Base-by-base conservation (phyloP, 306 rosid genomes). In the Castanea sativa region DNA sequence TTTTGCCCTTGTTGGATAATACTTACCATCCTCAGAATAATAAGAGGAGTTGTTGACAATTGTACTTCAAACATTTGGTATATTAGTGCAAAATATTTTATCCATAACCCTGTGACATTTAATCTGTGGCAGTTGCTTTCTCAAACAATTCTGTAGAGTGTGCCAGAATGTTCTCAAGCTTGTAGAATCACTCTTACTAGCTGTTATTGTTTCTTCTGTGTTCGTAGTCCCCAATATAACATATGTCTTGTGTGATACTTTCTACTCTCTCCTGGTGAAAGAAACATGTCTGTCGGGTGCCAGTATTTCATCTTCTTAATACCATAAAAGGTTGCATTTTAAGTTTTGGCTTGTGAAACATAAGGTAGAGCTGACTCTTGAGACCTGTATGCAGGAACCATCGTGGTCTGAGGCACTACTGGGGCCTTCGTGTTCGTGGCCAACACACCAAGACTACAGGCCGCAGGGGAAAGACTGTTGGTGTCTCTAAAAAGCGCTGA, bases 361-460 rank as follows among this genome's bases (percentile, higher is more conserved):
- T 7, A 18, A 14, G 5, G 13, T 29, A 13, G 38, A 27, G 25
- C 71, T 65, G 45, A 65, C 49, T 0, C 38, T 38, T 30, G 49
- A 32, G 71, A 6, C 0, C 5, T 32, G 14, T 55, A 8, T 74
- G 83, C 78, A 85, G 88, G 55, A 85, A 81, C 72, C 88, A 85
- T 23, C 86, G 81, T 1, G 86, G 86, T 53, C 75, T 83, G 86
- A 69, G 83, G 53, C 83, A 83, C 75, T 83, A 83, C 69, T 83
- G 86, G 86, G 81, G 86, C 49, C 83, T 83, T 41, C 83, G 94
- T n/a, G 97, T 92, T 21, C 97, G 93, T 82, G 96, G 97, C 27
- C 97, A 92, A 88, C 95, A 90, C 86, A 92, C 97, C 79, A 90
- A 92, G 91, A 92, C 97, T 20, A 92, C 93, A 5, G 96, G 97